These are phyloP conservation scores for Clonostachys rhizophaga DNA, from an alignment of 2,329 filamentous ascomycete genomes.

Conservation along the genomic window DNA sequence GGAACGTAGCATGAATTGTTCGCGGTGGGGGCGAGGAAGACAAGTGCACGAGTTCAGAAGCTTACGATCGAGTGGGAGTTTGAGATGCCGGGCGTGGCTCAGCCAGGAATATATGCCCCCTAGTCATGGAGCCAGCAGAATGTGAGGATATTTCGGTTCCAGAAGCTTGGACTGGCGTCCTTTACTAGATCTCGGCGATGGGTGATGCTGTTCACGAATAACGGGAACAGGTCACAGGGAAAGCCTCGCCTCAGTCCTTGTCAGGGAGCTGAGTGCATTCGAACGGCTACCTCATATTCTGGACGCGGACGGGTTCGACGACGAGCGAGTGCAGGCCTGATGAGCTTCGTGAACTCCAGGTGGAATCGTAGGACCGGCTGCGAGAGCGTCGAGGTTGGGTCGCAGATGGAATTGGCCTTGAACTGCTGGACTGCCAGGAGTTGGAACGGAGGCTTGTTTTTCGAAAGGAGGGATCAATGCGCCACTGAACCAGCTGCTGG, in stretches of 20 bases:
- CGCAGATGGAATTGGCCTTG: neutral
- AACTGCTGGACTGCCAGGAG: neutral
- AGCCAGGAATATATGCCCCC: slow-evolving; percentile 50
- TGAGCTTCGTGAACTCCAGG: neutral
- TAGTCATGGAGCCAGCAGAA: slow-evolving; percentile 22
- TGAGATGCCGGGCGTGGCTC: slow-evolving; percentile 54
- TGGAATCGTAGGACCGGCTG: neutral
- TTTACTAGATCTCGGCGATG: neutral
- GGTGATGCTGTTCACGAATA: neutral
- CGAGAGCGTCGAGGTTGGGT: neutral
- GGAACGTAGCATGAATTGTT: too few relatives aligned
- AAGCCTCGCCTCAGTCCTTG: slow-evolving; percentile 46
- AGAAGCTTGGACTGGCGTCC: neutral
- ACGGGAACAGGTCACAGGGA: neutral
- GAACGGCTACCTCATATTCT: slow-evolving; percentile 55
- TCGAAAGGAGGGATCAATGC: slow-evolving; percentile 2
- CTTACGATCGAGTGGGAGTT: slow-evolving; percentile 51
- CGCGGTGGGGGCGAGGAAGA: too few relatives aligned
- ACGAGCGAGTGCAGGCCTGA: neutral
- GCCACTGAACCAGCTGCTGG: neutral
- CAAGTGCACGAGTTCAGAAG: slow-evolving; percentile 3
- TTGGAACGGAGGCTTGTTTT: slow-evolving; percentile 3
- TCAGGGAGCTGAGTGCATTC: slow-evolving; percentile 54
- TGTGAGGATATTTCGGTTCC: neutral
- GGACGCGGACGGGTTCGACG: slow-evolving; percentile 9